Evolutionary conservation across 371 early-diverging fungal species (phyloP), one percentile per base, ranked within the genome.

Genomic region (Mortierella sp.): DNA sequence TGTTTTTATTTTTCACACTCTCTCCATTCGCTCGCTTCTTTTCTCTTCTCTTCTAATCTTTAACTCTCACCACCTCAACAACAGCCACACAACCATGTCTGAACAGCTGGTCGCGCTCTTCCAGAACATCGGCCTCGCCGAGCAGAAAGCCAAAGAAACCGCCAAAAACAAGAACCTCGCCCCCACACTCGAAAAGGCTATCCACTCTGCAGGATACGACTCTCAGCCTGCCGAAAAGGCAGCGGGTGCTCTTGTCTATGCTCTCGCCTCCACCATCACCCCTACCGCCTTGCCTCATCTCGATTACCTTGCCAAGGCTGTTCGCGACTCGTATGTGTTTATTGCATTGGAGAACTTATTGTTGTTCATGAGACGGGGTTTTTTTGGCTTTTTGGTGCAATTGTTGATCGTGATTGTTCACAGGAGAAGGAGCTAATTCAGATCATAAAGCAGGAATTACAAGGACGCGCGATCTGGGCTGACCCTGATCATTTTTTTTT

Each of bases 151-250:
- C 74, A 95, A 96, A 88, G 98, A 98, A 83, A 97, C 98, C 0
- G 97, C 95, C 58, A 95, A 94, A 80, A 99, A 99, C 91, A 97
- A 97, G 88, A 99, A 98, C 88, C 89, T 99, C 13, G 95, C 96
- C 10, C 95, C 96, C 4, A 91, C 91, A 24, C 92, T 99, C 47
- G 94, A 93, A 77, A 87, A 77, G 44, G 89, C 91, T 38, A 94
- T 94, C 71, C 83, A 90, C 73, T 90, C 95, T 72, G 95, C 96
- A 11, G 93, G 94, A 24, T 91, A 92, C 75, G 90, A 90, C 47
- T 88, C 92, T 38, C 87, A 90, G 16, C 74, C 71, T 10, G 91
- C 92, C 65, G 90, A 93, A 74, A 96, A 96, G 87, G 83, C 92
- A 3, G 80, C 86, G 14, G 98, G 98, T 72, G 93, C 95, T 70